Conservation (phyloP, 2,329 filamentous ascomycete species). For the Cladosporium cucumerinum region DNA sequence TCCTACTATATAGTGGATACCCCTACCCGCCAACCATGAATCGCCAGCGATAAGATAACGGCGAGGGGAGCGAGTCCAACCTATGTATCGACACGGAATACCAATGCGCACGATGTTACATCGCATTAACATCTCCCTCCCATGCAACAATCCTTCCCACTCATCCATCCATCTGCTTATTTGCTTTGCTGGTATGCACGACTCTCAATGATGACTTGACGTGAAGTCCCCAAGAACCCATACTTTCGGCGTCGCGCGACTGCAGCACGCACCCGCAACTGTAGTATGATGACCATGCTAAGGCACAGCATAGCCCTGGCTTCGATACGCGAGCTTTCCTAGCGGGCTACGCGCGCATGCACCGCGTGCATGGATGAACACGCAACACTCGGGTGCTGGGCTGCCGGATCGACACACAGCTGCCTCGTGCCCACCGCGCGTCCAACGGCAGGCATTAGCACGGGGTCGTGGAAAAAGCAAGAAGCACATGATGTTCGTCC, state of each 20-base stretch:
- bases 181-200: no score
- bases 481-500: no score
- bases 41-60: not conserved
- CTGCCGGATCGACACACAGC: not conserved
- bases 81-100: not conserved
- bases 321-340: not conserved
- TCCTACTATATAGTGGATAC: not conserved
- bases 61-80: not conserved
- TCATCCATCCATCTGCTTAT: not conserved
- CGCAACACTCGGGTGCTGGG: not conserved
- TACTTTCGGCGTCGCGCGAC: not conserved
- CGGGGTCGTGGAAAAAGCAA: no score
- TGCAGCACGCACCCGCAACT: not conserved
- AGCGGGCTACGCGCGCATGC: not conserved
- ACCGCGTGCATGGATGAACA: not conserved
- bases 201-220: not conserved
- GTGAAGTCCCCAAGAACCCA: not conserved
- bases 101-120: not conserved
- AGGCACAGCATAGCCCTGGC: not conserved
- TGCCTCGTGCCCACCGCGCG: not conserved
- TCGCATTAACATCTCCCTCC: not conserved
- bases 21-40: not conserved
- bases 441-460: no score
- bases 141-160: no score
- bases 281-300: not conserved